Percentiles rank a stretch among this genome's conserved stretches.
phyloP scores from a whole-genome alignment of 148 eudicot species.

The Camellia japonica region DNA sequence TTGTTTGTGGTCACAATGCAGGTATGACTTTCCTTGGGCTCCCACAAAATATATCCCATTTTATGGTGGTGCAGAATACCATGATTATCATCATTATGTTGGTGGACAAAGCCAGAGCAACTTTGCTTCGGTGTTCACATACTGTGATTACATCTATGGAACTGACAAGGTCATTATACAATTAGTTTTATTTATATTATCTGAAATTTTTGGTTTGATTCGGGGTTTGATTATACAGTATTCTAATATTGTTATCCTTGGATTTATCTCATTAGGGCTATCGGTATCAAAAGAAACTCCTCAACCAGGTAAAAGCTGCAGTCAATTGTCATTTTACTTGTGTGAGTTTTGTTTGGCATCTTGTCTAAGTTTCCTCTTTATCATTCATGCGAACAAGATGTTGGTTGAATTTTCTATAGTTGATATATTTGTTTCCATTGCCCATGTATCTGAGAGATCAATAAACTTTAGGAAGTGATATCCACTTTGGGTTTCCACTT shows the following conservation, averaged over 20 bases:
- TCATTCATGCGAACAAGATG: not conserved
- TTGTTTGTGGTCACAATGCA: constrained; percentile 31
- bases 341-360: not conserved
- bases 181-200: constrained; percentile 9
- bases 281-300: constrained; percentile 81
- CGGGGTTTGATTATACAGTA: constrained; percentile 20
- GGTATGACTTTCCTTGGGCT: constrained; percentile 91
- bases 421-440: not conserved
- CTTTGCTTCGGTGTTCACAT: constrained; percentile 94
- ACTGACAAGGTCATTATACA: constrained; percentile 76
- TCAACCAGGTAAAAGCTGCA: constrained; percentile 64
- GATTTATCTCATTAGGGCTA: constrained; percentile 59
- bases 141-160: constrained; percentile 96
- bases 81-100: constrained; percentile 98
- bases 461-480: not conserved
- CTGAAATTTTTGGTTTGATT: constrained; percentile 8
- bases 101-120: constrained; percentile 98
- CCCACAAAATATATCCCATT: constrained; percentile 88
- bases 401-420: not conserved
- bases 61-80: constrained; percentile 94
- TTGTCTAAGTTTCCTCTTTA: not conserved
- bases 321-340: constrained; percentile 2
- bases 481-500: not conserved
- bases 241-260: constrained; percentile 20
- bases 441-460: not conserved